Evolutionary conservation across 1,284 basidiomycete genomes (phyloP).

Genomic region (Porodaedalea pini): DNA sequence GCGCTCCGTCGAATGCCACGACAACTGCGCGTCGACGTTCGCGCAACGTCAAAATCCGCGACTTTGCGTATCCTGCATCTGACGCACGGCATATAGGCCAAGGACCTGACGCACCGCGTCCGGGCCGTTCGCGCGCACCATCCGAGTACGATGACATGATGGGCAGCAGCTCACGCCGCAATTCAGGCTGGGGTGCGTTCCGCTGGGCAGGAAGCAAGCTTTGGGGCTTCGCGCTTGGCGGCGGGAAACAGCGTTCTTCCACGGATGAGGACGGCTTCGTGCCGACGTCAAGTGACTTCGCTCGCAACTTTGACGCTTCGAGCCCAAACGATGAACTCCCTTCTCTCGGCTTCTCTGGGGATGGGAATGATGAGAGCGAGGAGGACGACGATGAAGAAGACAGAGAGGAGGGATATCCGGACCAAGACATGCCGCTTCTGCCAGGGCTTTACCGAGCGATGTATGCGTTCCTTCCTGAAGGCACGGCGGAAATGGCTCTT

Average conservation of each 20-base stretch:
- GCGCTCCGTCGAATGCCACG: slow-evolving; percentile 11
- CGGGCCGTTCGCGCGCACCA: slow-evolving; percentile 33
- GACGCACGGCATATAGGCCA: slow-evolving; percentile 55
- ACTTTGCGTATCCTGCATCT: slow-evolving; percentile 51
- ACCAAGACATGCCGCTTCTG: slow-evolving; percentile 40
- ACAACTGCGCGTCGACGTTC: slow-evolving; percentile 18
- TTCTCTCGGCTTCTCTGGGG: slow-evolving; percentile 25
- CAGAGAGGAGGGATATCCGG: slow-evolving; percentile 26
- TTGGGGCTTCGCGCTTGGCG: slow-evolving; percentile 21
- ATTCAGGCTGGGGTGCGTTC: slow-evolving; percentile 41
- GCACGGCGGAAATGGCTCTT: slow-evolving; percentile 70
- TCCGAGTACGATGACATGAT: slow-evolving; percentile 30
- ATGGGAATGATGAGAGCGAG: slow-evolving; percentile 17
- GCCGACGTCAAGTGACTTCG: slow-evolving; percentile 45
- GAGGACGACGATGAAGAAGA: slow-evolving; percentile 34
- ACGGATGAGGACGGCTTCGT: slow-evolving; percentile 23
- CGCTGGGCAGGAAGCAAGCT: slow-evolving; percentile 35
- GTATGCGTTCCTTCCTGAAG: slow-evolving; percentile 69
- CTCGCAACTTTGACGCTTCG: slow-evolving; percentile 42
- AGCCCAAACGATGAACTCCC: slow-evolving; percentile 34
- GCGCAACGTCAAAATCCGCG: slow-evolving; percentile 51
- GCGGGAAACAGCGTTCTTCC: slow-evolving; percentile 16
- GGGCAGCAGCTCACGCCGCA: slow-evolving; percentile 22
- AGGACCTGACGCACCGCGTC: slow-evolving; percentile 50
- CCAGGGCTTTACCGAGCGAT: slow-evolving; percentile 70